Evolutionary conservation across 208 protist genomes (phyloP).

Genomic region (Crithidia thermophila): DNA sequence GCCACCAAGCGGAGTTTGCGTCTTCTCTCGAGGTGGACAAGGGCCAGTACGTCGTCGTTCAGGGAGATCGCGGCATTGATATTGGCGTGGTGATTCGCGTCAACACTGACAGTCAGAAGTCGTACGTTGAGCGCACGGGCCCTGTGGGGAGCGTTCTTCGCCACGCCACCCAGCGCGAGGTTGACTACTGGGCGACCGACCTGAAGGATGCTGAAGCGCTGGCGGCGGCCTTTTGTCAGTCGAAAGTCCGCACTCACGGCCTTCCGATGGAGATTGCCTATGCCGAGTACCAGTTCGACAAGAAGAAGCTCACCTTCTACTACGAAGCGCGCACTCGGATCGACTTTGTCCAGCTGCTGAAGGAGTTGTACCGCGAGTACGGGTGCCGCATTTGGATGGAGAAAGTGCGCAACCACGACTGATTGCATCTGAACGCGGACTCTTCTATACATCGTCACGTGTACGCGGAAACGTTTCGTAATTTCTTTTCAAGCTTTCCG

Average conservation of each 20-base stretch:
- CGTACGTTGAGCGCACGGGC: conserved; percentile 64
- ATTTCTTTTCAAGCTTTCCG: conserved; percentile 11
- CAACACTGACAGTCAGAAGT: conserved; percentile 47
- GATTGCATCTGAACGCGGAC: too few relatives aligned
- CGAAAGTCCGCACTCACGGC: conserved; percentile 53
- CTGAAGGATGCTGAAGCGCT: conserved; percentile 80
- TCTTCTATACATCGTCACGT: too few relatives aligned
- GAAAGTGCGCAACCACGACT: conserved; percentile 58
- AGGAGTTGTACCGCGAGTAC: conserved; percentile 87
- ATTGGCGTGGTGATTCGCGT: conserved; percentile 86
- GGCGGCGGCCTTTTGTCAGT: conserved; percentile 71
- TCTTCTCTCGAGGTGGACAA: conserved; percentile 58
- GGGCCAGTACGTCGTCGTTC: conserved; percentile 87
- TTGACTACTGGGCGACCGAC: conserved; percentile 88
- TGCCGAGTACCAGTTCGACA: conserved; percentile 93
- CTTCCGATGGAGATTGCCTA: conserved; percentile 84
- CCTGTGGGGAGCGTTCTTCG: conserved; percentile 65
- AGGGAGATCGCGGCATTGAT: conserved; percentile 90
- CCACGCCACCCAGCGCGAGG: conserved; percentile 79
- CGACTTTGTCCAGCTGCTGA: conserved; percentile 84
- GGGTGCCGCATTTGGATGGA: conserved; percentile 93
- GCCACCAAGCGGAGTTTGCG: conserved; percentile 78
- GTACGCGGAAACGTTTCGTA: neutral
- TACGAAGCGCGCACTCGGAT: conserved; percentile 77
- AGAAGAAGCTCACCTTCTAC: conserved; percentile 94